Base-by-base conservation (phyloP, 2,329 filamentous ascomycete species). In the Neofusicoccum laricinum region DNA sequence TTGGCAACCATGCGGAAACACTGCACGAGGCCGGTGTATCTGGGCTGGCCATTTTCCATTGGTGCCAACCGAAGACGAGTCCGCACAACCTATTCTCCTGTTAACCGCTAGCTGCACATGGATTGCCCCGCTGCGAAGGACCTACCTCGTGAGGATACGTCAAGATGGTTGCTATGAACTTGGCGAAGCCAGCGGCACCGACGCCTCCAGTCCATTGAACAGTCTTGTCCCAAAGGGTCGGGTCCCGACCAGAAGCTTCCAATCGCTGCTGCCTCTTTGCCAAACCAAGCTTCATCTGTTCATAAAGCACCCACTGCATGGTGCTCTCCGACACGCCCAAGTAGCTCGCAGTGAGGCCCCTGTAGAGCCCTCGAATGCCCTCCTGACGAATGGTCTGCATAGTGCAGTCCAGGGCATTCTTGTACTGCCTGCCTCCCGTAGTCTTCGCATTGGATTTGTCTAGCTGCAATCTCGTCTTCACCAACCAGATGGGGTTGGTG, bases 401-500 rank as follows among this genome's bases (percentile, higher is more conserved):
- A 64, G 93, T 87, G 76, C 93, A 98, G 77, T 98, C 93, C 77
- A 88, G 85, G 67, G 91, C 93, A 76, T 97, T 97, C 75, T 87
- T 88, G 78, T 98, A 97, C 72, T 88, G 88, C 61, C 93, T 84
- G 65, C 84, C 81, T 67, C 85, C 80, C 45, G 75, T 78, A 66
- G 80, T 79, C 70, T 86, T 85, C 15, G 89, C 90, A 61, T 88
- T 86, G 73, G 91, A 91, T 81, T 93, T 96, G 80, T 98, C 93
- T 38, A 98, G 85, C 79, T 98, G 93, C 70, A 98, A 76, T 36
- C 93, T 84, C 45, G 93, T 98, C 84, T 98, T 98, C 73, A 98
- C 88, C 67, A 98, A 85, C 93, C 93, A 98, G 72, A 98, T 97
- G 1, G 93, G 93, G 77, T 97, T 97, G 41, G 93, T 98, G 21